Percentiles rank a stretch among this genome's conserved stretches.
phyloP scores from a whole-genome alignment of 495 filamentous ascomycete genomes.

The Astrocystis sublimbata region DNA sequence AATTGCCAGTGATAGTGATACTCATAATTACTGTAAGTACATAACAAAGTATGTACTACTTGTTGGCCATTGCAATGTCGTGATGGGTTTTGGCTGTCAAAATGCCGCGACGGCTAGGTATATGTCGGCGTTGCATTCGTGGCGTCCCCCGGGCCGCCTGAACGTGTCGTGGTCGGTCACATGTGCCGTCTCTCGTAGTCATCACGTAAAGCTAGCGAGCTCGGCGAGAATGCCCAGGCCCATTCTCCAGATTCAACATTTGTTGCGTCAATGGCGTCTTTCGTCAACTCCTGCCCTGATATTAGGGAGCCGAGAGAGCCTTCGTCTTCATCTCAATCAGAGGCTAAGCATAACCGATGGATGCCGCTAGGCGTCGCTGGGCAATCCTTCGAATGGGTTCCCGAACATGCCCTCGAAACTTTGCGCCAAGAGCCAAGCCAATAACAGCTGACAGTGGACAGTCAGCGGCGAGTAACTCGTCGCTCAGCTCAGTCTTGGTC shows the following conservation, averaged over 20 bases:
- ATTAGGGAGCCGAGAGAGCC: too few relatives aligned
- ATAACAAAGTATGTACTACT: too few relatives aligned
- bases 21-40: too few relatives aligned
- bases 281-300: background rate
- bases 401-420: background rate
- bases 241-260: background rate
- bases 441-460: slow-evolving; percentile 4
- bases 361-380: slow-evolving; percentile 6
- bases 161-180: background rate
- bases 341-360: background rate
- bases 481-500: too few relatives aligned
- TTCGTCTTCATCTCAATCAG: background rate
- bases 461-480: background rate
- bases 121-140: background rate
- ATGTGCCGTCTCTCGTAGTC: slow-evolving; percentile 2
- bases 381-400: slow-evolving; percentile 1
- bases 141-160: background rate
- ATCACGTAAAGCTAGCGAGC: background rate
- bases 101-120: background rate
- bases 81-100: background rate
- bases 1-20: too few relatives aligned
- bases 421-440: slow-evolving; percentile 8
- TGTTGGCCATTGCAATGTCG: background rate
- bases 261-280: background rate
- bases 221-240: background rate